These are phyloP conservation scores for Tremella yokohamensis DNA, from an alignment of 768 basidiomycete species.

Conservation along the genomic window DNA sequence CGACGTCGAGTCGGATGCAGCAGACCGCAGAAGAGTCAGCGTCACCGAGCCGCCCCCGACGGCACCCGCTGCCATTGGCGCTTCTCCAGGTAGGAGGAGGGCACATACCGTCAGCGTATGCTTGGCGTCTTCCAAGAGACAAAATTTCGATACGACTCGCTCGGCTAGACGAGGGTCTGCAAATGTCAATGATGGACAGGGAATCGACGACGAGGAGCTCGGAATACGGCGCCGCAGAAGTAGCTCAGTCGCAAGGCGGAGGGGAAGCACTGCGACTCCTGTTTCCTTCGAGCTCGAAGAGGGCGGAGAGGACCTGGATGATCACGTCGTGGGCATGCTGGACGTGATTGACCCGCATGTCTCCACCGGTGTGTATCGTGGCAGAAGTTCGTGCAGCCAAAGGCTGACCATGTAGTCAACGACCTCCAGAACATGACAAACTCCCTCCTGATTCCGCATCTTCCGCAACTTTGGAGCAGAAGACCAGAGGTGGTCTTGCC, in stretches of 20 bases:
- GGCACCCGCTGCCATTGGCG: neutral
- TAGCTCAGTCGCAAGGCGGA: neutral
- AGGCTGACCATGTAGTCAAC: conserved; percentile 54
- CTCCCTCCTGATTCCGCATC: conserved; percentile 69
- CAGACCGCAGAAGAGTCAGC: neutral
- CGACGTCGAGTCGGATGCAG: neutral
- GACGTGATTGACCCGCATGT: conserved; percentile 74
- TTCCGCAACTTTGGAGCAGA: conserved; percentile 63
- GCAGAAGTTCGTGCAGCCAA: neutral
- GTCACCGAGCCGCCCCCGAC: neutral
- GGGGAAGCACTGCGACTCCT: neutral
- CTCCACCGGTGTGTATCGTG: conserved; percentile 54
- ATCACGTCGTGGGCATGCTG: conserved; percentile 77
- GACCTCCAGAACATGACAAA: conserved; percentile 76
- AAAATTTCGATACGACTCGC: neutral
- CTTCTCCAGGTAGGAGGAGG: neutral
- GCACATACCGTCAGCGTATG: conserved; percentile 15
- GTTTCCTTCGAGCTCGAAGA: conserved; percentile 12
- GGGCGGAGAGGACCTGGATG: conserved; percentile 57
- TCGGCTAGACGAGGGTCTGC: neutral
- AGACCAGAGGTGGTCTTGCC: conserved; percentile 66
- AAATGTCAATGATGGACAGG: neutral
- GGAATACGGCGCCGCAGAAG: neutral
- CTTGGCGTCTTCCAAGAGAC: neutral
- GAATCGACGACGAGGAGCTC: conserved; percentile 4